Conservation (phyloP, 1,139 yeast species). For the Candida tropicalis region DNA sequence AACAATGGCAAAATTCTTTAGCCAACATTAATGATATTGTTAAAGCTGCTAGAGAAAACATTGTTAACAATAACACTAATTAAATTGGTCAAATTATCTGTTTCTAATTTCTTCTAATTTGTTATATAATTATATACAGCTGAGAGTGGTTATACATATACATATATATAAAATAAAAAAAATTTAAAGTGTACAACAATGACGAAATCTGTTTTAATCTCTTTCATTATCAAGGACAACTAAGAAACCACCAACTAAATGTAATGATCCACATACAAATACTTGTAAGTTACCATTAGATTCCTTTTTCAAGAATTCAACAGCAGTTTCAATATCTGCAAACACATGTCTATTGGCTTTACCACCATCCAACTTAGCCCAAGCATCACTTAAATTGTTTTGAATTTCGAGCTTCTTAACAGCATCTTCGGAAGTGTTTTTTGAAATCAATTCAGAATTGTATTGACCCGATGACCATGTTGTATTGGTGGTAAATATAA, state of each 20-base stretch:
- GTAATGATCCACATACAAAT: slow-evolving; percentile 92
- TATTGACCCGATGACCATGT: slow-evolving; percentile 87
- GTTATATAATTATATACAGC: too few species aligned
- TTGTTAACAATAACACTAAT: slow-evolving; percentile 30
- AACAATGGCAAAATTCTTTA: slow-evolving; percentile 45
- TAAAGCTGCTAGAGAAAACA: slow-evolving; percentile 47
- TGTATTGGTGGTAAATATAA: slow-evolving; percentile 84
- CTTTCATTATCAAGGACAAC: slow-evolving; percentile 70
- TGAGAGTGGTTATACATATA: background rate
- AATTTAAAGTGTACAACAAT: background rate
- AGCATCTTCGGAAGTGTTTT: slow-evolving; percentile 76
- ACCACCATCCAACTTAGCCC: slow-evolving; percentile 59
- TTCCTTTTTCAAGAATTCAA: slow-evolving; percentile 50
- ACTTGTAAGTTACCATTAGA: slow-evolving; percentile 55
- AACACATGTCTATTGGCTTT: slow-evolving; percentile 47
- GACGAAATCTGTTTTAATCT: slow-evolving; percentile 20
- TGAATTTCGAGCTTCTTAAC: slow-evolving; percentile 85
- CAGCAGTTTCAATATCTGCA: slow-evolving; percentile 76
- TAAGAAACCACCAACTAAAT: slow-evolving; percentile 89
- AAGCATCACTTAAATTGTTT: slow-evolving; percentile 65
- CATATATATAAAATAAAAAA: slow-evolving; percentile 2
- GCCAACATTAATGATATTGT: slow-evolving; percentile 47
- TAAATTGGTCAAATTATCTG: too few species aligned
- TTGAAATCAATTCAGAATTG: slow-evolving; percentile 79
- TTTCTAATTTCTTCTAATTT: too few species aligned